Evolutionary conservation across 2,329 filamentous ascomycete species (phyloP).

Genomic region (Venturia asperata): DNA sequence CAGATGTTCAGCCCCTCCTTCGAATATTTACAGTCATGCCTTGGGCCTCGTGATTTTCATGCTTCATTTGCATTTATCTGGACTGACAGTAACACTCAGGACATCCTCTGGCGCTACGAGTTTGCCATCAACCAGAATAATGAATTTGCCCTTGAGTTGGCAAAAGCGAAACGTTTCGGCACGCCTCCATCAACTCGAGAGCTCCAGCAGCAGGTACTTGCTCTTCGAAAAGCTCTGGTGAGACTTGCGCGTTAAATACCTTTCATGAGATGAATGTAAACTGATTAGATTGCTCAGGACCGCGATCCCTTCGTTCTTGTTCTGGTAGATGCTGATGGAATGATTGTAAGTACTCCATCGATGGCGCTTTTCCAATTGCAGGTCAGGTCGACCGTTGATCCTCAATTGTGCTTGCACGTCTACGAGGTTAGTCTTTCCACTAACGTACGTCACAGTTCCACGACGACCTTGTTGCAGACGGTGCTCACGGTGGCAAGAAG

Average conservation of each 20-base stretch:
- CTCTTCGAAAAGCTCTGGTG: slow-evolving; percentile 32
- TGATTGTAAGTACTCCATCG: slow-evolving; percentile 32
- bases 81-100: slow-evolving; percentile 26
- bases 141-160: slow-evolving; percentile 25
- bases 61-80: background rate
- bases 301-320: slow-evolving; percentile 49
- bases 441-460: slow-evolving; percentile 34
- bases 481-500: slow-evolving; percentile 46
- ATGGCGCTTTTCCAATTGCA: background rate
- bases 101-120: slow-evolving; percentile 37
- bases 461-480: slow-evolving; percentile 43
- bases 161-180: slow-evolving; percentile 25
- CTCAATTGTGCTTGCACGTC: background rate
- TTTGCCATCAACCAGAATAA: slow-evolving; percentile 30
- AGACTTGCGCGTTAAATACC: background rate
- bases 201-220: background rate
- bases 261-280: too few relatives aligned
- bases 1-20: background rate
- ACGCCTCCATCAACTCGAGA: background rate
- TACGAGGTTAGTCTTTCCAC: background rate
- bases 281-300: background rate
- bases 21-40: too few relatives aligned
- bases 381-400: background rate
- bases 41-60: background rate
- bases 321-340: slow-evolving; percentile 50